Evolutionary conservation across 179 eudicot genomes (phyloP).

Genomic region (Spergularia azorica): DNA sequence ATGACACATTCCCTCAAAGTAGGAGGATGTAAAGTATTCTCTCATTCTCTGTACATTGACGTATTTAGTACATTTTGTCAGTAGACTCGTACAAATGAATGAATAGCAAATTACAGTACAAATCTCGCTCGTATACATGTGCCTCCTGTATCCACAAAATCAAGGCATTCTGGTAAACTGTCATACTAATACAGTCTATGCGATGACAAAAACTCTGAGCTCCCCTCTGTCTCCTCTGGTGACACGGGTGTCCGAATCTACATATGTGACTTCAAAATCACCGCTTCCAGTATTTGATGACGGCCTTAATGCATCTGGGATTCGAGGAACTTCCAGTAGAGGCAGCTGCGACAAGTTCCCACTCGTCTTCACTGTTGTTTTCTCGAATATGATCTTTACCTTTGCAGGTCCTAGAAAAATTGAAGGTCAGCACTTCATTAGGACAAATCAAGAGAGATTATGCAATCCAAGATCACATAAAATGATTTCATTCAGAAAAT

Average conservation of each 20-base stretch:
- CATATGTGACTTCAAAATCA: slow-evolving; percentile 84
- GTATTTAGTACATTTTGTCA: not conserved
- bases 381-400: slow-evolving; percentile 67
- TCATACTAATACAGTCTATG: slow-evolving; percentile 34
- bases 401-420: slow-evolving; percentile 44
- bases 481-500: slow-evolving; percentile 10
- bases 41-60: not conserved
- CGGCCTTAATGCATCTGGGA: slow-evolving; percentile 74
- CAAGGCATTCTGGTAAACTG: not conserved
- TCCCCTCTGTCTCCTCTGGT: slow-evolving; percentile 91
- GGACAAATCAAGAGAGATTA: not conserved
- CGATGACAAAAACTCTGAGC: slow-evolving; percentile 84
- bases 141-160: not conserved
- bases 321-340: slow-evolving; percentile 68
- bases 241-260: slow-evolving; percentile 74
- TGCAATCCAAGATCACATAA: not conserved
- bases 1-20: too few species aligned
- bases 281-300: slow-evolving; percentile 77
- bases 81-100: not conserved
- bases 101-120: not conserved
- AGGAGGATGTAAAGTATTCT: too few species aligned
- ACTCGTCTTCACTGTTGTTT: slow-evolving; percentile 77
- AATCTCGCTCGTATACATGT: not conserved
- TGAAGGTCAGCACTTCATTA: not conserved
- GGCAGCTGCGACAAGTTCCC: slow-evolving; percentile 89